phyloP scores from a whole-genome alignment of 257 asterid species.

The Jaltomata sinuosa region DNA sequence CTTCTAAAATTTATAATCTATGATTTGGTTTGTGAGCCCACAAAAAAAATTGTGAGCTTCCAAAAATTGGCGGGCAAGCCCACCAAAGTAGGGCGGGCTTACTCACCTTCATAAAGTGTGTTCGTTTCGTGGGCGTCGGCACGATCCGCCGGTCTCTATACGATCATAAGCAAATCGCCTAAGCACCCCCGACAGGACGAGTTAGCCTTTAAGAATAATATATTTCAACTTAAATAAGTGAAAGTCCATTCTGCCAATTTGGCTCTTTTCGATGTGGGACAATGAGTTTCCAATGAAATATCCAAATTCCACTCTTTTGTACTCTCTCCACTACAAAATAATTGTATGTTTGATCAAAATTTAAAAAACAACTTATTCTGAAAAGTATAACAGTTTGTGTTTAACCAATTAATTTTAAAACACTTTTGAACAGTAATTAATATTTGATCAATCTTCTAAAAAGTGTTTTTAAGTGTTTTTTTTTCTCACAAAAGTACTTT shows the following conservation, averaged over 20 bases:
- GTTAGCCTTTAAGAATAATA: rapidly evolving
- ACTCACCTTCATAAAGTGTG: constrained; percentile 44
- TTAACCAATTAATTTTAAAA: too few species aligned
- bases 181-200: constrained; percentile 69
- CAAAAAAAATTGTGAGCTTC: constrained; percentile 28
- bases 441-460: too few species aligned
- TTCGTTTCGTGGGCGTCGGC: constrained; percentile 69
- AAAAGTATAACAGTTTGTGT: too few species aligned
- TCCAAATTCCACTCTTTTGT: not conserved
- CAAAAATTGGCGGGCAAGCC: constrained; percentile 82
- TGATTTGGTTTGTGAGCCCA: constrained; percentile 17
- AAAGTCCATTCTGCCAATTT: not conserved
- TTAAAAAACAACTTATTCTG: too few species aligned
- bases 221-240: not conserved
- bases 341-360: too few species aligned
- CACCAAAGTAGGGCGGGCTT: constrained; percentile 45
- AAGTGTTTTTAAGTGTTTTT: too few species aligned
- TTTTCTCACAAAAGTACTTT: too few species aligned
- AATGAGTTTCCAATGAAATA: not conserved
- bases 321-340: too few species aligned
- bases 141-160: constrained; percentile 55
- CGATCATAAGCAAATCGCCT: constrained; percentile 69
- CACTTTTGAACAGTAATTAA: too few species aligned
- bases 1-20: not conserved
- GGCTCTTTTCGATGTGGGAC: not conserved